Conservation (phyloP, 208 protist genomes). For the Wallacemonas sp. region DNA sequence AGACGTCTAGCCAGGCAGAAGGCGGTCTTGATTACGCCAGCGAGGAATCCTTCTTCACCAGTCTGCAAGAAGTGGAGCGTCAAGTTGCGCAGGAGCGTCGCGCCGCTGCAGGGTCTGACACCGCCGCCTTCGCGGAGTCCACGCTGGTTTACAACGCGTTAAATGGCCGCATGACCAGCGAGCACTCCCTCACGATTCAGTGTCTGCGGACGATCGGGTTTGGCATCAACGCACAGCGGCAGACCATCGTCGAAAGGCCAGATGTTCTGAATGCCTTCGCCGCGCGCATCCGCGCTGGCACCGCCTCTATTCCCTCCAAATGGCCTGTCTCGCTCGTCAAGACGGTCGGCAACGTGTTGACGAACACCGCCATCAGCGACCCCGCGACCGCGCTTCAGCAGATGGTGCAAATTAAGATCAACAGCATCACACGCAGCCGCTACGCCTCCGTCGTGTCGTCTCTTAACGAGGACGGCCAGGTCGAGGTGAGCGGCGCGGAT, state of each 20-base stretch:
- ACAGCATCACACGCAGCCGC: slow-evolving; percentile 68
- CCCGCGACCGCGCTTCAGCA: slow-evolving; percentile 73
- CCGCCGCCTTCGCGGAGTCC: slow-evolving; percentile 14
- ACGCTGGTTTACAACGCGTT: slow-evolving; percentile 84
- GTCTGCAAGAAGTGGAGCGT: slow-evolving; percentile 2
- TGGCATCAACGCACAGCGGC: slow-evolving; percentile 69
- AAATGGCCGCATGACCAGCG: slow-evolving; percentile 83
- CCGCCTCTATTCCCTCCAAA: slow-evolving; percentile 48
- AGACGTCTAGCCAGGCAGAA: not conserved
- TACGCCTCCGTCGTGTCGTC: slow-evolving; percentile 73
- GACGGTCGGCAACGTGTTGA: slow-evolving; percentile 56
- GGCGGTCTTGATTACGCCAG: not conserved
- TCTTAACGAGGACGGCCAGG: slow-evolving; percentile 20
- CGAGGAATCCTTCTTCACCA: slow-evolving; percentile 18
- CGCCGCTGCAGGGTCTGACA: not conserved
- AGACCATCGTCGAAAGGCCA: slow-evolving; percentile 59
- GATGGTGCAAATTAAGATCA: slow-evolving; percentile 82
- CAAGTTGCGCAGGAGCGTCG: not conserved
- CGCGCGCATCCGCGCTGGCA: slow-evolving; percentile 54
- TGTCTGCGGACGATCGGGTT: slow-evolving; percentile 75
- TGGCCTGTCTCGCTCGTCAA: slow-evolving; percentile 75
- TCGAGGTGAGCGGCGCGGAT: slow-evolving; percentile 12
- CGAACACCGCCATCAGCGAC: slow-evolving; percentile 61
- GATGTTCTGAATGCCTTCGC: slow-evolving; percentile 67
- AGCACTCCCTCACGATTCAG: slow-evolving; percentile 53